Evolutionary conservation across 768 basidiomycete genomes (phyloP), one percentile per base, ranked within the genome.

Genomic region (Lanmaoa rubissima): DNA sequence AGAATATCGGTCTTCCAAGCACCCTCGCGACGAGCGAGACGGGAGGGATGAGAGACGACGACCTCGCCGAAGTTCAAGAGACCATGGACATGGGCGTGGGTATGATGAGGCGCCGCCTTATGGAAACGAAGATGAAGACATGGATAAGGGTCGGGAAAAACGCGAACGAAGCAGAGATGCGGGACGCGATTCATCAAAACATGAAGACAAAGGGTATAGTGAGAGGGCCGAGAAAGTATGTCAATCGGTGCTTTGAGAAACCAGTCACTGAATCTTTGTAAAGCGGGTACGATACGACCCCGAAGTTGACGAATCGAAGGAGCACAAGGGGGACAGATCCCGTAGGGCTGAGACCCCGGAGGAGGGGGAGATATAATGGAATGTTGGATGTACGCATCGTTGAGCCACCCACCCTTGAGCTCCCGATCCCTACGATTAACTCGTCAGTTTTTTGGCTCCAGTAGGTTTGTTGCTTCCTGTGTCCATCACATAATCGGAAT

Each of bases 361-460:
- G 75, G 91, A 94, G 69, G 91, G 91, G 26, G 91, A 93, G 69
- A 94, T 94, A 64, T 92, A 64, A 79, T 59, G 47, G n/a, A 32
- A 45, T 39, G 38, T 44, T 47, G 38, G 45, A 53, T 13, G 61
- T 64, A 57, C 55, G 56, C 57, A 52, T 45, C 19, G 35, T 53
- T 42, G 31, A 46, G 19, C 34, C 39, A 10, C 38, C 28, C 19
- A 17, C 12, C 28, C 24, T 42, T 21, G 24, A 24, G n/a, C n/a
- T 32, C 21, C 26, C 36, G 43, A 44, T 24, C 8, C 31, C 38
- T 35, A 26, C 44, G 17, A 41, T 52, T 58, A 32, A 66, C 51
- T 45, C 14, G 43, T 38, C 26, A 13, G 32, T 34, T 34, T 46
- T 49, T 35, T 51, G 48, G 45, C 35, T 47, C 39, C 14, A 26